Base-by-base conservation (phyloP, 257 asterid genomes). In the Fraxinus quadrangulata region DNA sequence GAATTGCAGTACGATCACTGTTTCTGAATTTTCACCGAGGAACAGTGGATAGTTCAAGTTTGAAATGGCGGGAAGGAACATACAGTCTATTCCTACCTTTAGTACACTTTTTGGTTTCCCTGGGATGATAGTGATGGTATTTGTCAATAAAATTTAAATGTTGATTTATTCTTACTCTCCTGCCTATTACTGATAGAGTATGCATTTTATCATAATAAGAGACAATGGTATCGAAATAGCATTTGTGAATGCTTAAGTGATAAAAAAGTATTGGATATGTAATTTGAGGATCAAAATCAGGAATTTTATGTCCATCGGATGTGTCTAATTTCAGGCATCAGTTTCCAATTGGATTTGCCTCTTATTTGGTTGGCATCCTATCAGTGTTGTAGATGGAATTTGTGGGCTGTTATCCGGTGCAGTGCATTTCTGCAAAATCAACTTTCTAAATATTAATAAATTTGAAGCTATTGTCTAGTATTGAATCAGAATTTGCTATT, bases 301-400 rank as follows among this genome's bases (percentile, higher is more conserved):
- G 30, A 23, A 2, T 21, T 61, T 0, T 21, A 21, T 21, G 31
- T 61, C 68, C 33, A 24, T 61, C 2, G 14, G 33, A 61, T 61
- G 68, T 61, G 68, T 61, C 28, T 59, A 21, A 59, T 59, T 59
- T 21, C 30, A 6, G 68, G 68, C 68, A 24, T 61, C 68, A 61
- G 31, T 61, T 61, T 23, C 31, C 30, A 61, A 10, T 61, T 61
- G 68, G 68, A 23, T 61, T 21, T 42, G 51, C 51, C 51, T 42
- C 17, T 42, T 11, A 42, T 11, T 40, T 54, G 65, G 3, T 54
- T 54, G 65, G 65, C 65, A 54, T 6, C 65, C 8, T 6, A 19
- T 54, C 26, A 6, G 26, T 7, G 11, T n/a, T 7, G 3, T 17
- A 7, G 65, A 54, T 19, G 65, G 10, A 54, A n/a, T 54, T 5